Conservation (phyloP, 1,139 yeast species). For the Zygotorulaspora mrakii region DNA sequence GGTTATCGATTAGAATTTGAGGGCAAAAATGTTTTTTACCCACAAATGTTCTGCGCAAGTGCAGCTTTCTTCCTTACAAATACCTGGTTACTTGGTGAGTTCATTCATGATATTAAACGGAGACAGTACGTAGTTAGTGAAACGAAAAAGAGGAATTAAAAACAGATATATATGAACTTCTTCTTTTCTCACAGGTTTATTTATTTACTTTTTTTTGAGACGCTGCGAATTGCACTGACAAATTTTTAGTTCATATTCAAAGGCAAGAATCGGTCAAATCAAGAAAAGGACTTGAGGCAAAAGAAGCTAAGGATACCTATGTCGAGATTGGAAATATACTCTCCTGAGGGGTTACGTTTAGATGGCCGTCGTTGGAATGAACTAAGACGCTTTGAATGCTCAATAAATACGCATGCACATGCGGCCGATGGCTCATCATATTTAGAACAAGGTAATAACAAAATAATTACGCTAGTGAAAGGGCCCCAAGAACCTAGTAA, state of each 20-base stretch:
- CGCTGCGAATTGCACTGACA: background rate
- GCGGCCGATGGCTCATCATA: conserved; percentile 91
- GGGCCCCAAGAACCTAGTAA: conserved; percentile 85
- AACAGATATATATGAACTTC: background rate
- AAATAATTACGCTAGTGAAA: conserved; percentile 75
- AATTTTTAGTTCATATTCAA: background rate
- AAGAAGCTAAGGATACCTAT: no score
- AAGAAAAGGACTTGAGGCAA: no score
- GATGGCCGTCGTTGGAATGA: conserved; percentile 98
- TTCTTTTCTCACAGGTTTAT: no score
- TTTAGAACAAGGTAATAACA: conserved; percentile 89
- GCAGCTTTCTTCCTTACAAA: conserved; percentile 66
- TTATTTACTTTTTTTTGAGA: conserved; percentile 1
- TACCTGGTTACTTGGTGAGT: conserved; percentile 56
- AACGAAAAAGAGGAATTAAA: conserved; percentile 9
- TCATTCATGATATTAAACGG: conserved; percentile 45
- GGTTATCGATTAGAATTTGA: conserved; percentile 81
- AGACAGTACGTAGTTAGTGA: conserved; percentile 3
- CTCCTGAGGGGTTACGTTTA: conserved; percentile 88
- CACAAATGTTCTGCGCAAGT: conserved; percentile 57
- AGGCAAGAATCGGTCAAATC: no score
- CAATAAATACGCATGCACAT: conserved; percentile 80
- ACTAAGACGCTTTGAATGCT: conserved; percentile 73
- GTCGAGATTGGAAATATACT: conserved; percentile 76
- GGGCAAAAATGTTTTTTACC: conserved; percentile 64